A percentile compares a stretch with the other conserved stretches of the same genome.
These are phyloP conservation scores for Gossypium arboreum DNA, from an alignment of 345 rosid species.

Conservation along the genomic window DNA sequence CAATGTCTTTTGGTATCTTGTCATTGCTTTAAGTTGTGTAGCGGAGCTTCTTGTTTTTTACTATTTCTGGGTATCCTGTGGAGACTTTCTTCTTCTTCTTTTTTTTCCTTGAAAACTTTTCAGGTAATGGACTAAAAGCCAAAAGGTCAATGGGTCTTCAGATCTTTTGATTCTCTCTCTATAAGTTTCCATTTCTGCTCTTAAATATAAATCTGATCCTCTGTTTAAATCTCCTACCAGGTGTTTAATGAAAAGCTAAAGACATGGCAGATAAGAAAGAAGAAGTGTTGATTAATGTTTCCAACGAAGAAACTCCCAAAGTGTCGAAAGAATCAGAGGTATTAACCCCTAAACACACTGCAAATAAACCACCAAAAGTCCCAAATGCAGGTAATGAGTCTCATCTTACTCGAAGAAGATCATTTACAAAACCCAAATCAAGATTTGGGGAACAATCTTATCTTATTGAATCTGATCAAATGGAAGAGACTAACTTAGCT, in stretches of 20 bases:
- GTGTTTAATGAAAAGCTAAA: slow-evolving; percentile 24
- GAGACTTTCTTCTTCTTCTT: neutral
- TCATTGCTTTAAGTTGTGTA: no score
- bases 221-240: neutral
- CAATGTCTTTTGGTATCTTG: no score
- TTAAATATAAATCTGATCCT: neutral
- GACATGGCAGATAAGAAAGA: slow-evolving; percentile 44
- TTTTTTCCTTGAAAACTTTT: no score
- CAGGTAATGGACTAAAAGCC: neutral
- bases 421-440: slow-evolving; percentile 69
- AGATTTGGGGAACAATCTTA: slow-evolving; percentile 71
- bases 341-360: slow-evolving; percentile 10
- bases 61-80: no score
- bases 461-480: slow-evolving; percentile 28
- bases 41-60: no score
- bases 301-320: slow-evolving; percentile 34
- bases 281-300: slow-evolving; percentile 53
- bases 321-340: slow-evolving; percentile 17
- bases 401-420: slow-evolving; percentile 33
- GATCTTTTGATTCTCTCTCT: neutral
- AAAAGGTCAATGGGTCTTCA: neutral
- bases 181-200: neutral
- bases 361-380: slow-evolving; percentile 58
- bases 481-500: slow-evolving; percentile 36
- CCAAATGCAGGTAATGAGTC: slow-evolving; percentile 34